A percentile compares a stretch with the other conserved stretches of the same genome.
Evolutionary conservation across 257 asterid species (phyloP).

Genomic region (Nicotiana paniculata): DNA sequence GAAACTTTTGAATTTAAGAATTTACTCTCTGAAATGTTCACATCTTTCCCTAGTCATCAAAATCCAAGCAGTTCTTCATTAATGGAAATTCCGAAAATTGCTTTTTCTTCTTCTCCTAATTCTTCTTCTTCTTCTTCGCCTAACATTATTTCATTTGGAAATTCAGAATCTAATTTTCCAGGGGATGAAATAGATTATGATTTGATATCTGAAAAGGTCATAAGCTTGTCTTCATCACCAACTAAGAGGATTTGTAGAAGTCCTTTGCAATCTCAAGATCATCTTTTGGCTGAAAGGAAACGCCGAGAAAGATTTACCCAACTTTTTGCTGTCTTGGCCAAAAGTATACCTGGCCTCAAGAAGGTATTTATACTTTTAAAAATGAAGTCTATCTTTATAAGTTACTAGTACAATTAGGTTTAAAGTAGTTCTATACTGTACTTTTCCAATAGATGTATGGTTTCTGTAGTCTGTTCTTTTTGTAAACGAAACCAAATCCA

Average conservation of each 20-base stretch:
- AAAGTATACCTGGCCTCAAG: neutral
- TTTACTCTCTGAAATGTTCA: constrained; percentile 1
- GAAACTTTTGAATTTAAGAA: neutral
- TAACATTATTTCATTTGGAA: neutral
- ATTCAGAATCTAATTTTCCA: neutral
- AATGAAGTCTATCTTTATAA: neutral
- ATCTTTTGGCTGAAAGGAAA: constrained; percentile 7
- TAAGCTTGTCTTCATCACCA: neutral
- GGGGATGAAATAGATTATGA: neutral
- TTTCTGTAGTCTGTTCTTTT: neutral
- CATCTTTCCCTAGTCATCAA: constrained; percentile 6
- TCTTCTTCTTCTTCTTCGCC: neutral
- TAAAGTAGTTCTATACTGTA: neutral
- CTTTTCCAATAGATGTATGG: neutral
- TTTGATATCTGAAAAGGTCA: neutral
- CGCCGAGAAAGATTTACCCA: constrained; percentile 2
- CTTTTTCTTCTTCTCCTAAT: neutral
- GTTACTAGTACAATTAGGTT: neutral
- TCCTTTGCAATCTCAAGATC: constrained; percentile 6
- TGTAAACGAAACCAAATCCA: no score
- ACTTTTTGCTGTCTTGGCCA: constrained; percentile 2
- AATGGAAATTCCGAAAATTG: neutral
- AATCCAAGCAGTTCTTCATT: neutral
- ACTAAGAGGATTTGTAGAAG: neutral
- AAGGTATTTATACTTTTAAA: neutral